phyloP scores from a whole-genome alignment of 192 early-diverging fungal species.

The Coemansia sp. region DNA sequence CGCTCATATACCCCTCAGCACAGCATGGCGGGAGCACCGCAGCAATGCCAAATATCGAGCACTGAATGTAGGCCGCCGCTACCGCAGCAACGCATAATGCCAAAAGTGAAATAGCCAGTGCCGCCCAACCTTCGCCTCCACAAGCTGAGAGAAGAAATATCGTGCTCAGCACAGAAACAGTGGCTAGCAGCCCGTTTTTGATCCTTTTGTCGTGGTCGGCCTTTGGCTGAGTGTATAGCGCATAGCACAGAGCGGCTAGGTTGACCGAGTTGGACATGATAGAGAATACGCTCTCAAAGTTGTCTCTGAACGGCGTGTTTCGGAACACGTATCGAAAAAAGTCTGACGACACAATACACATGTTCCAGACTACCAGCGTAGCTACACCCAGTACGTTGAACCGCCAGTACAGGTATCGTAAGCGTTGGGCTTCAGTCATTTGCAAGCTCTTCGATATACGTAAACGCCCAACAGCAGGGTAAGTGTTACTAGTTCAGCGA shows the following conservation, averaged over 20 bases:
- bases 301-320: constrained; percentile 64
- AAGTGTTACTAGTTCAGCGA: constrained; percentile 2
- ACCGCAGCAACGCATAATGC: constrained; percentile 60
- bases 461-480: constrained; percentile 2
- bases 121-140: constrained; percentile 40
- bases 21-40: constrained; percentile 67
- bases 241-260: constrained; percentile 59
- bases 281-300: constrained; percentile 80
- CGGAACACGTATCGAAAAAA: constrained; percentile 68
- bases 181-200: constrained; percentile 46
- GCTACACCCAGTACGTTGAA: constrained; percentile 74
- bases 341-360: constrained; percentile 74
- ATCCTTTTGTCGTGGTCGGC: constrained; percentile 49
- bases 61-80: constrained; percentile 69
- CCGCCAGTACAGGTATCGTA: constrained; percentile 51
- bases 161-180: constrained; percentile 57
- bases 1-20: constrained; percentile 74
- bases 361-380: constrained; percentile 80
- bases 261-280: constrained; percentile 63
- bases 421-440: constrained; percentile 13
- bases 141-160: constrained; percentile 62
- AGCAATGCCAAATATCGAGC: constrained; percentile 70
- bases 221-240: constrained; percentile 51
- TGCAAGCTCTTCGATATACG: background rate
- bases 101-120: constrained; percentile 58